Base-by-base conservation (phyloP, 805 yeast species). In the Tetrapisispora iriomotensis region DNA sequence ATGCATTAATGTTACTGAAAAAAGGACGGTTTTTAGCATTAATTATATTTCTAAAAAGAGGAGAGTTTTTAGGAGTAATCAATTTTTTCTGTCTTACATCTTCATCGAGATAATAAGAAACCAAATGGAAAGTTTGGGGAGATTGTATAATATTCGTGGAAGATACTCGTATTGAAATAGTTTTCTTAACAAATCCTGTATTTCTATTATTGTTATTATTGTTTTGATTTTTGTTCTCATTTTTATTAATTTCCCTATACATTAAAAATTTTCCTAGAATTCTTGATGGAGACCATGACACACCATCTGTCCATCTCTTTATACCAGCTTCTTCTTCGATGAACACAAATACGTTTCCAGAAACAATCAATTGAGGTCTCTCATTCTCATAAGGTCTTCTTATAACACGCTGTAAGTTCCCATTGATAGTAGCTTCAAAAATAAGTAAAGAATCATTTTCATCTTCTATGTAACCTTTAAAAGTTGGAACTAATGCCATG, bases 251-350 rank as follows among this genome's bases (percentile, higher is more conserved):
- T 54, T 87, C 92, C 20, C 94, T 72, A 59, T 88, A 88, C 9
- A 88, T 78, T 20, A 88, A 64, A 49, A 88, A 88, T 42, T 92
- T 68, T 6, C 95, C 95, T 28, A 84, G 67, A 24, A 88, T 85
- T 29, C 96, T 66, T 2, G 92, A 80, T 0, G 96, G 95, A 2
- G 87, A 77, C 96, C 96, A 88, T 12, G 86, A 69, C 8, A 84
- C 73, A 12, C 96, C 95, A 51, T 88, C 96, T 1, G 96, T 88
- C 96, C 96, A 88, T 42, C 96, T 68, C 56, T 82, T 82, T 43
- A 88, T 86, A 1, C 88, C 86, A 0, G 87, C 75, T 8, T 71
- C 65, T 48, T 81, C 84, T 59, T 88, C 95, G 34, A 81, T 74
- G 53, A 87, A 87, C 1, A 88, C 84, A 60, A 87, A 87, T 1